Conservation (phyloP, 192 early-diverging fungal genomes). For the Podila epicladia region DNA sequence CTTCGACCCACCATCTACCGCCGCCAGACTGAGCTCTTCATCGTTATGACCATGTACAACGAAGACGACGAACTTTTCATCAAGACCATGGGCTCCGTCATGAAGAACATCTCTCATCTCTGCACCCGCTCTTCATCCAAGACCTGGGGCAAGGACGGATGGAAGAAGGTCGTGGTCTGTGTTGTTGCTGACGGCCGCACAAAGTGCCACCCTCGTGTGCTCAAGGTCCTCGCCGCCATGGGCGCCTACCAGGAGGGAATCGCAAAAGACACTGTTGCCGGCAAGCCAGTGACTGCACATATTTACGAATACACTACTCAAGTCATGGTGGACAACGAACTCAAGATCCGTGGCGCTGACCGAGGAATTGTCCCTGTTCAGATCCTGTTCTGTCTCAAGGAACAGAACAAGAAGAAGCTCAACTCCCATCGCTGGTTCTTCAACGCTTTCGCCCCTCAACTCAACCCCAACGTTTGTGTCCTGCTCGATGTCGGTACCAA, state of each 20-base stretch:
- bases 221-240: slow-evolving; percentile 84
- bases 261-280: slow-evolving; percentile 73
- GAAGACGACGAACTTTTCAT: slow-evolving; percentile 93
- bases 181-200: slow-evolving; percentile 91
- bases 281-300: slow-evolving; percentile 79
- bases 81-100: slow-evolving; percentile 88
- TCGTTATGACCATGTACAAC: slow-evolving; percentile 71
- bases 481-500: slow-evolving; percentile 94
- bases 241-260: slow-evolving; percentile 81
- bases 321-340: slow-evolving; percentile 69
- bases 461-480: slow-evolving; percentile 89
- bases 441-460: slow-evolving; percentile 85
- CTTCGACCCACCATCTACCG: slow-evolving; percentile 65
- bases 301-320: slow-evolving; percentile 94
- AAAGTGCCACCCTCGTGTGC: slow-evolving; percentile 80
- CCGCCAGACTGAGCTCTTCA: slow-evolving; percentile 70
- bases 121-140: slow-evolving; percentile 78
- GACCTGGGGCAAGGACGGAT: slow-evolving; percentile 86
- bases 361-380: slow-evolving; percentile 86
- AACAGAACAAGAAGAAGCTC: slow-evolving; percentile 93
- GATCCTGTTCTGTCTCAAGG: slow-evolving; percentile 92
- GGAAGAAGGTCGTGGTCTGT: slow-evolving; percentile 94
- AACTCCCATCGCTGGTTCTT: slow-evolving; percentile 99
- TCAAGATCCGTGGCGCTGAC: slow-evolving; percentile 70
- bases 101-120: slow-evolving; percentile 95